These are phyloP conservation scores for Phragmites australis DNA, from an alignment of 176 grass and related monocot genomes.

Conservation along the genomic window DNA sequence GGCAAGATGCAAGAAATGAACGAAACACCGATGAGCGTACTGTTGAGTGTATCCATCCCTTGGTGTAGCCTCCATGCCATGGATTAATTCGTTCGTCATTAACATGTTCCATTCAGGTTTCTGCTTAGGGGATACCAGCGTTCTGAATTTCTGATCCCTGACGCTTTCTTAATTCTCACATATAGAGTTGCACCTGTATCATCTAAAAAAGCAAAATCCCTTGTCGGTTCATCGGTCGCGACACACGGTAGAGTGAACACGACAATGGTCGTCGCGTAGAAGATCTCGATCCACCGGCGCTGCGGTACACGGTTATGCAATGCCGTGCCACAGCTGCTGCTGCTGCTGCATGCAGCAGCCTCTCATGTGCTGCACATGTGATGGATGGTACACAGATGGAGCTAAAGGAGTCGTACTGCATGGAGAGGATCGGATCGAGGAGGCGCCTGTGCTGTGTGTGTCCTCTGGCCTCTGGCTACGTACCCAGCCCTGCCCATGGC, in stretches of 20 bases:
- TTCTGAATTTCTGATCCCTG: too few relatives aligned
- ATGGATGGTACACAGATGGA: slow-evolving; percentile 23
- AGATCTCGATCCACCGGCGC: not conserved
- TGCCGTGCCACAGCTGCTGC: not conserved
- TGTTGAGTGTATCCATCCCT: too few relatives aligned
- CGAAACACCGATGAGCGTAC: too few relatives aligned
- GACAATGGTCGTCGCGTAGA: not conserved
- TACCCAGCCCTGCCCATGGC: not conserved
- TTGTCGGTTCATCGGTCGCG: too few relatives aligned
- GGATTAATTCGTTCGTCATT: too few relatives aligned
- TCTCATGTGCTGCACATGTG: slow-evolving; percentile 42
- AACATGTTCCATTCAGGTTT: too few relatives aligned
- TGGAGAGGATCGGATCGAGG: not conserved
- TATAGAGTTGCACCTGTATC: too few relatives aligned
- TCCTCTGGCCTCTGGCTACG: slow-evolving; percentile 8
- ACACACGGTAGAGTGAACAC: not conserved
- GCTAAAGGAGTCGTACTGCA: slow-evolving; percentile 18
- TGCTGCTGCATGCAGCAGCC: not conserved
- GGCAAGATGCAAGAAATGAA: not conserved
- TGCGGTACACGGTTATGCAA: not conserved
- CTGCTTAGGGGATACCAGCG: too few relatives aligned
- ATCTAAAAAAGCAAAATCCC: too few relatives aligned
- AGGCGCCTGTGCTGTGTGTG: not conserved
- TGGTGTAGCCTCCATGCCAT: too few relatives aligned
- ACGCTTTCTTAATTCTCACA: too few relatives aligned